A percentile compares a stretch with the other conserved stretches of the same genome.
Conservation (phyloP, 2,329 filamentous ascomycete species). For the Mycocentrospora acerina region DNA sequence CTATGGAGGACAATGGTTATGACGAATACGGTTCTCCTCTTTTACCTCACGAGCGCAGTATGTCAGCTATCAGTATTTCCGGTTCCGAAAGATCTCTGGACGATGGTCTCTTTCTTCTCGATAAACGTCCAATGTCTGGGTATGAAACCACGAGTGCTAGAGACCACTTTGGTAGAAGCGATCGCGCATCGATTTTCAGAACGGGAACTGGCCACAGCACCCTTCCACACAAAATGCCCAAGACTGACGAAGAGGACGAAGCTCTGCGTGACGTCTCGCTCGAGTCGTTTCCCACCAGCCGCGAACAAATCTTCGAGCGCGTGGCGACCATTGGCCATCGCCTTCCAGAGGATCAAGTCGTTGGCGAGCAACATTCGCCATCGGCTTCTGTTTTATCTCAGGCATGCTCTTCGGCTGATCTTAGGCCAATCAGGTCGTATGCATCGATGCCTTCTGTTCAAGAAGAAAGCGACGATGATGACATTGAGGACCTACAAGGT, state of each 20-base stretch:
- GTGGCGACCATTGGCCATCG: constrained; percentile 28
- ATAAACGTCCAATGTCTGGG: constrained; percentile 10
- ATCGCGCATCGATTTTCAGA: constrained; percentile 17
- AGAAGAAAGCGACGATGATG: constrained; percentile 24
- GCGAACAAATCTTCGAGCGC: constrained; percentile 30
- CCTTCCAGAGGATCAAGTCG: constrained; percentile 29
- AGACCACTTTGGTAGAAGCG: constrained; percentile 11
- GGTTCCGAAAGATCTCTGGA: constrained; percentile 18
- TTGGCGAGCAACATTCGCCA: constrained; percentile 22
- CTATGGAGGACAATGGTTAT: constrained; percentile 8
- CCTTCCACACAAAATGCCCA: constrained; percentile 30
- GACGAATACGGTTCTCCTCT: constrained; percentile 15
- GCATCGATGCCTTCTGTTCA: constrained; percentile 30
- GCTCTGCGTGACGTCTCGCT: constrained; percentile 30
- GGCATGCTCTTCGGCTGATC: constrained; percentile 34
- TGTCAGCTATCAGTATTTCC: constrained; percentile 10
- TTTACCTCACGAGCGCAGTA: constrained; percentile 25
- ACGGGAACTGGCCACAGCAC: constrained; percentile 22
- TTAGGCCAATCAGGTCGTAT: constrained; percentile 26
- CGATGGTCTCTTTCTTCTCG: constrained; percentile 5
- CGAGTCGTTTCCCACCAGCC: constrained; percentile 30
- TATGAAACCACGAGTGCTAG: constrained; percentile 11
- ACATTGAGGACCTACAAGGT: constrained; percentile 16
- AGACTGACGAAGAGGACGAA: constrained; percentile 31
- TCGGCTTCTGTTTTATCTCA: constrained; percentile 26